phyloP scores from a whole-genome alignment of 2,329 filamentous ascomycete genomes.

The Penicillium sclerotigenum region DNA sequence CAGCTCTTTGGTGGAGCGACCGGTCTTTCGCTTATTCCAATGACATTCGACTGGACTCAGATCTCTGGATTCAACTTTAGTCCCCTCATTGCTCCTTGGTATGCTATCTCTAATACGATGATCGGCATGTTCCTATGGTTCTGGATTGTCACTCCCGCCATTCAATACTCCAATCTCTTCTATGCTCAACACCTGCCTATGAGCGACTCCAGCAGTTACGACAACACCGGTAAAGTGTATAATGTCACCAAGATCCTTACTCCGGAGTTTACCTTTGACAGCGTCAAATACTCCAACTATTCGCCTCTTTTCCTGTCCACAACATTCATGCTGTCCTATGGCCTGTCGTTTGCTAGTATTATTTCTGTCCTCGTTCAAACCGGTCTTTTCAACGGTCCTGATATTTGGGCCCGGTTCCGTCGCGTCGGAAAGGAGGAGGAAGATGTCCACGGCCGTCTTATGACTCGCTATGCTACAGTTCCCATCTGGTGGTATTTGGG shows the following conservation, averaged over 20 bases:
- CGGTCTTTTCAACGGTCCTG: slow-evolving; percentile 62
- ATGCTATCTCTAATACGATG: slow-evolving; percentile 69
- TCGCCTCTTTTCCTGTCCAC: slow-evolving; percentile 63
- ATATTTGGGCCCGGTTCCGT: slow-evolving; percentile 62
- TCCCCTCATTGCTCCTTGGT: slow-evolving; percentile 68
- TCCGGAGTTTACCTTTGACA: slow-evolving; percentile 60
- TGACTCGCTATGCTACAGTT: slow-evolving; percentile 55
- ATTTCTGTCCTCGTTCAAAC: slow-evolving; percentile 67
- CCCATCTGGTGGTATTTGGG: slow-evolving; percentile 58
- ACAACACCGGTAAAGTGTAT: slow-evolving; percentile 65
- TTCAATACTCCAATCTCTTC: slow-evolving; percentile 67
- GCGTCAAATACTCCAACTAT: slow-evolving; percentile 62
- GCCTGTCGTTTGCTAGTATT: slow-evolving; percentile 69
- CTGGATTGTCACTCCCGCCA: slow-evolving; percentile 55
- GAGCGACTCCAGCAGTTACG: slow-evolving; percentile 67
- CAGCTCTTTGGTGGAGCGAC: slow-evolving; percentile 44
- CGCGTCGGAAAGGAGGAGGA: slow-evolving; percentile 55
- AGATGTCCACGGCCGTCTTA: slow-evolving; percentile 55
- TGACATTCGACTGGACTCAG: slow-evolving; percentile 68
- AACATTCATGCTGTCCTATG: slow-evolving; percentile 68
- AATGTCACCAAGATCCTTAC: slow-evolving; percentile 64
- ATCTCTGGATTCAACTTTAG: slow-evolving; percentile 66
- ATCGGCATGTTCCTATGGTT: slow-evolving; percentile 66
- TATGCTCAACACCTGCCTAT: slow-evolving; percentile 65
- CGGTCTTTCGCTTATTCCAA: slow-evolving; percentile 22